Base-by-base conservation (phyloP, 805 yeast genomes). In the Hanseniaspora valbyensis region DNA sequence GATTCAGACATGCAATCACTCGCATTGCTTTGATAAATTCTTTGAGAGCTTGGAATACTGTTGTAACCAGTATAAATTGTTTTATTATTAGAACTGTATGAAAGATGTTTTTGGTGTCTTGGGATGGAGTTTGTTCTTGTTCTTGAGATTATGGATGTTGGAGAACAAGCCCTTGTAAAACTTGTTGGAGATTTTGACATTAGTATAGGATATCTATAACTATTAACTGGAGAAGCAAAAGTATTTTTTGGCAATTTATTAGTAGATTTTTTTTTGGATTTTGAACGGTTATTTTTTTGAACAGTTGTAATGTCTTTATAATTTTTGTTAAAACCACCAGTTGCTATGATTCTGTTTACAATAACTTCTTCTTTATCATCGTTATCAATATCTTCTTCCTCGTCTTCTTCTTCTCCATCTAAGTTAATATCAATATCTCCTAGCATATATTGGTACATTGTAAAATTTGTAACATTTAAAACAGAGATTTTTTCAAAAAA, bases 321-420 rank as follows among this genome's bases (percentile, higher is more conserved):
- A 33, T n/a, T 48, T 33, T 40, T 26, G 14, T 33, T 40, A 16
- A 48, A 40, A 7, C 51, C 51, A 4, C 51, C 51, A 16, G 51
- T 48, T 16, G 30, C 30, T 8, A 48, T 18, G 9, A 48, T 48
- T 30, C 51, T 30, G 19, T 29, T n/a, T 7, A 48, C 33, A 33
- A 39, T 19, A 18, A 38, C 44, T 7, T 48, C 44, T 4, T 39
- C 44, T 21, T 24, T 24, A 22, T 22, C 12, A 28, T 38, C 42
- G 4, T 38, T 28, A 22, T 32, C 36, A 10, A 7, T n/a, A 10
- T 32, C 18, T 32, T 32, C 36, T 13, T 32, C 36, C 36, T 32
- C 18, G 14, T 6, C 36, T 10, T 34, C 13, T 6, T 6, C 13
- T 16, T 16, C 7, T 34, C 24, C 39, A 24, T 26, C n/a, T n/a